phyloP scores from a whole-genome alignment of 2,329 filamentous ascomycete species.

The Aspergillus costaricaensis region DNA sequence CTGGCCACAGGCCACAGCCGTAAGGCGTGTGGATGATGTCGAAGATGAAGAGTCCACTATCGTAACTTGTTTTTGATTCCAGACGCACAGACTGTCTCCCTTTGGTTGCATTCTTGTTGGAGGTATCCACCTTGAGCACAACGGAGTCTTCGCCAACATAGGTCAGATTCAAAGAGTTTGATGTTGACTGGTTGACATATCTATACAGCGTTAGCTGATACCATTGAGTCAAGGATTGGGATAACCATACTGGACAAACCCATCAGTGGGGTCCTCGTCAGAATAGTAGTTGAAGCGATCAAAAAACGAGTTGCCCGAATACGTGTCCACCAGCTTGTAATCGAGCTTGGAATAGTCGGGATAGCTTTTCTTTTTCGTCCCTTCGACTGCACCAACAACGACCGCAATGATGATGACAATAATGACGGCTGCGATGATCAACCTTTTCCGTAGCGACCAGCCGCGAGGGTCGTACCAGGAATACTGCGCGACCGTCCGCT shows the following conservation, averaged over 20 bases:
- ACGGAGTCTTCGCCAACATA: conserved; percentile 57
- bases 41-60: conserved; percentile 67
- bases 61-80: conserved; percentile 61
- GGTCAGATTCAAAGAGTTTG: conserved; percentile 57
- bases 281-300: conserved; percentile 50
- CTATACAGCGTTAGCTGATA: conserved; percentile 10
- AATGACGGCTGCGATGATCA: conserved; percentile 43
- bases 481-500: conserved; percentile 18
- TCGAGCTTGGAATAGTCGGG: conserved; percentile 45
- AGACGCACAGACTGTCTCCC: conserved; percentile 66
- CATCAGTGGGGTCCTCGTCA: conserved; percentile 46
- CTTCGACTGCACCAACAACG: conserved; percentile 49
- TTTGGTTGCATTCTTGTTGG: conserved; percentile 58
- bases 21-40: conserved; percentile 65
- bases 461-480: conserved; percentile 52
- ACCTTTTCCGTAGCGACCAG: conserved; percentile 59
- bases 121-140: conserved; percentile 63
- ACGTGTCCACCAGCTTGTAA: conserved; percentile 48
- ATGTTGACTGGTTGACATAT: conserved; percentile 45
- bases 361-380: conserved; percentile 41
- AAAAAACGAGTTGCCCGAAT: conserved; percentile 46
- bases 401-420: conserved; percentile 50
- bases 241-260: conserved; percentile 49
- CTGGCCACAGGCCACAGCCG: conserved; percentile 66
- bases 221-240: neutral